Evolutionary conservation across 768 basidiomycete species (phyloP).

Genomic region (Trichaptum fuscoviolaceum): DNA sequence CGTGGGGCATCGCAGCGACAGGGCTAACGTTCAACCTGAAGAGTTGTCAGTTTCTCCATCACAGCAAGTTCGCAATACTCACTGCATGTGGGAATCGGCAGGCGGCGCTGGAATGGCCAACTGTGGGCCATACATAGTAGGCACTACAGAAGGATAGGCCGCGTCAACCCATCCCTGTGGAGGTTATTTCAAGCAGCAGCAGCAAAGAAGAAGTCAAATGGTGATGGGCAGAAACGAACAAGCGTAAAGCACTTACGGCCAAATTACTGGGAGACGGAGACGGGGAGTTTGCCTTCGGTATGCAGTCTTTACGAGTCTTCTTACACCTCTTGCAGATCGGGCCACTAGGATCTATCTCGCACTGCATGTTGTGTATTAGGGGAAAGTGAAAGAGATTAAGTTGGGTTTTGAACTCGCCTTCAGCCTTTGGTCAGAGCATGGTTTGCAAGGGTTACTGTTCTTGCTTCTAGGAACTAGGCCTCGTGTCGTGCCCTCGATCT

Average conservation of each 20-base stretch:
- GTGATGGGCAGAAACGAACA: background rate
- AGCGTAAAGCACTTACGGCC: background rate
- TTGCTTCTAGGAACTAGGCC: background rate
- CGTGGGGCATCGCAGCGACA: background rate
- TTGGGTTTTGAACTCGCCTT: background rate
- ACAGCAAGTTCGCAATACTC: background rate
- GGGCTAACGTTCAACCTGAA: background rate
- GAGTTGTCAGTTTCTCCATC: background rate
- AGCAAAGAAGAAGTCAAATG: too few species aligned
- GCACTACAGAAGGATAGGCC: too few species aligned
- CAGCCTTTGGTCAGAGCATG: background rate
- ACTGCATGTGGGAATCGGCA: background rate
- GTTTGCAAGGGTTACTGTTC: background rate
- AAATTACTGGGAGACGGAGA: too few species aligned
- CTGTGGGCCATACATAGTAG: too few species aligned
- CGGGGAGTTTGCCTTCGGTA: background rate
- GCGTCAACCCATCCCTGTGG: too few species aligned
- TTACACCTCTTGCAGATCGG: background rate
- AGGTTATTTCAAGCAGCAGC: too few species aligned
- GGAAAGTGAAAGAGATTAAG: background rate
- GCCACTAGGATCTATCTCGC: background rate
- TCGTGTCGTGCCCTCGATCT: background rate
- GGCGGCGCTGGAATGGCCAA: too few species aligned
- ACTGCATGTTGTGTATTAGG: background rate
- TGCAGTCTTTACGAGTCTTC: background rate